Evolutionary conservation across 805 yeast species (phyloP), one percentile per base, ranked within the genome.

Genomic region (Isabelozyma rhagii): DNA sequence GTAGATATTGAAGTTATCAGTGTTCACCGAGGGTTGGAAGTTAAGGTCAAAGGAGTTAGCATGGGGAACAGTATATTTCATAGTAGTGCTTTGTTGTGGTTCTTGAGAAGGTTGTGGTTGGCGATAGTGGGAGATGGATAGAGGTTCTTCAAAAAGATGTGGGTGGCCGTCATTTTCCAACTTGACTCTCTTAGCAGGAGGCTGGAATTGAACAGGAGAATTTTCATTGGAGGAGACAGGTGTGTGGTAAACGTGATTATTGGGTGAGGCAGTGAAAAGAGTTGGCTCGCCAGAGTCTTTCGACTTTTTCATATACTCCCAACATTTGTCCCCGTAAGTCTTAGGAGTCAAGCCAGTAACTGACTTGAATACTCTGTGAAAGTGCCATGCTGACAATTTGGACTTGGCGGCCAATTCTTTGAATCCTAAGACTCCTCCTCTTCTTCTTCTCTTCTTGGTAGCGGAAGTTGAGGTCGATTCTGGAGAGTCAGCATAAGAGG

Each of bases 341-440:
- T 89, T 88, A 21, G 96, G 96, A 1, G 97, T 89, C 51, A 89
- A 77, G 2, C 96, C 93, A 5, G 96, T 87, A 52, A 89, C 88
- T 48, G 85, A 80, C 67, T 90, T 86, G 75, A 90, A 90, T 21
- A 90, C 96, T 46, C 97, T 75, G 72, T 90, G 97, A 68, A 90
- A 90, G 67, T 90, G 97, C 96, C 96, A 90, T 25, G 96, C 94
- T 9, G 89, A 81, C 51, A 90, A 77, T 56, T 86, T 86, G 8
- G 91, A 84, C 62, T 89, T 87, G 17, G 89, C 84, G 8, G 96
- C 97, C 61, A 90, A 76, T 64, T 90, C 96, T 65, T 89, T 87
- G 72, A 90, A 90, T 0, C 92, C 93, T 44, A 86, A 68, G 9
- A 85, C 89, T 41, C 90, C 91, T 15, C 93, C 93, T 66, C 89